Evolutionary conservation across 805 yeast genomes (phyloP).

Genomic region (Cyberlindnera euphorbiae): DNA sequence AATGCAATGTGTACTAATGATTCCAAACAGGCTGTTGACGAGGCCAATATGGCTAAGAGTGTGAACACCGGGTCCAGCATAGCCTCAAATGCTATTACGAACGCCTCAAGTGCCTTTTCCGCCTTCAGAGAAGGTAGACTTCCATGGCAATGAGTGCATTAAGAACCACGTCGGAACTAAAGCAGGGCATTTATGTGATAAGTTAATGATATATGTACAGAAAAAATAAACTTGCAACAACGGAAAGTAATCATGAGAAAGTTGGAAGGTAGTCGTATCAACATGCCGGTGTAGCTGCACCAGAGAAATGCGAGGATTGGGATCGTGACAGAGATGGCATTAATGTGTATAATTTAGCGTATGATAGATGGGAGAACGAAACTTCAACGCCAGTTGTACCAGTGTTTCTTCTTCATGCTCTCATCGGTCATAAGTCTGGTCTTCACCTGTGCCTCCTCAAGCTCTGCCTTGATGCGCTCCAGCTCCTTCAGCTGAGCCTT

Average conservation of each 20-base stretch:
- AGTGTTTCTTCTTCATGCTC: slow-evolving; percentile 26
- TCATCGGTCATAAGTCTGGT: slow-evolving; percentile 29
- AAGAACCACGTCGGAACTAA: no score
- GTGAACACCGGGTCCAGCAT: slow-evolving; percentile 17
- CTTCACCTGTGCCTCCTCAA: slow-evolving; percentile 29
- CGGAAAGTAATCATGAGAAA: no score
- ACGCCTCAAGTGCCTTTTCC: slow-evolving; percentile 25
- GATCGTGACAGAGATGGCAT: no score
- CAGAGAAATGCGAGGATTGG: no score
- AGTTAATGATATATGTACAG: slow-evolving; percentile 1
- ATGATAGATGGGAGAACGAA: background rate
- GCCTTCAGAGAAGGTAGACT: slow-evolving; percentile 26
- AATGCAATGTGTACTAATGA: no score
- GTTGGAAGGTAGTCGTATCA: no score
- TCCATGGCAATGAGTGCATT: slow-evolving; percentile 26
- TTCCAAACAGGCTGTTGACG: slow-evolving; percentile 76
- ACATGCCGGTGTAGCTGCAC: no score
- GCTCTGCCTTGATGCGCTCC: slow-evolving; percentile 35
- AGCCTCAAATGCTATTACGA: slow-evolving; percentile 26
- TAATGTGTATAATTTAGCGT: background rate
- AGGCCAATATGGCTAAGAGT: slow-evolving; percentile 34
- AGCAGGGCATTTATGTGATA: no score
- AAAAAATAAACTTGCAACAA: no score
- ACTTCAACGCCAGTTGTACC: slow-evolving; percentile 29
- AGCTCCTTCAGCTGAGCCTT: slow-evolving; percentile 38